Base-by-base conservation (phyloP, 345 rosid species). In the Noccaea caerulescens region DNA sequence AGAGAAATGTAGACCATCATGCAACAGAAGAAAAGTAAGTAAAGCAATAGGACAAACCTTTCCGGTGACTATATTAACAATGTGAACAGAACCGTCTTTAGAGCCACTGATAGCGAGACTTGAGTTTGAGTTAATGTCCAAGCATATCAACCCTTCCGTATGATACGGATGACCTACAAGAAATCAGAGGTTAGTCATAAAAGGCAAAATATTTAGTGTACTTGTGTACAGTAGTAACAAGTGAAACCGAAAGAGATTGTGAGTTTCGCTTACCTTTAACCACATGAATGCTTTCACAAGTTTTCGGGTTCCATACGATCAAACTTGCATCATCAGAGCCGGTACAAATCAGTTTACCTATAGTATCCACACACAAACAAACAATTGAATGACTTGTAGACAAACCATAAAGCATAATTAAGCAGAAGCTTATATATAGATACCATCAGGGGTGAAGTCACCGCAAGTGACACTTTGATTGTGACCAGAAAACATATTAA, bases 391-490 rank as follows among this genome's bases (percentile, higher is more conserved):
- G 20, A 16, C 14, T 12, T 38, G 43, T 1, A 66, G 3, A 34
- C 16, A 58, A 60, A 34, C 61, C 47, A 13, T 4, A 34, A 20
- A 45, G 7, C 14, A 20, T 45, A 44, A 44, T 6, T 1, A 34
- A 4, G 37, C 41, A 56, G 55, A 64, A 71, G 58, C 66, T 39
- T 34, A 27, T 27, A 20, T 27, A 44, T 58, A 38, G 54, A 61
- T 87, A 93, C 99, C 96, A 58, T 94, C 96, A 60, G 96, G 93
- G 3, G 96, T 94, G 68, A 91, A 93, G 84, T 85, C 96, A 77
- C 98, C 98, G 74, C 97, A 91, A 18, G 94, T 85, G 4, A 91
- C 95, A 43, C 75, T 81, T 16, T 71, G 75, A 8, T 85, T 85
- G 55, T 93, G 98, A n/a, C 98, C 97, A 1, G 87, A 76, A 78